A percentile compares a stretch with the other conserved stretches of the same genome.
phyloP scores from a whole-genome alignment of 2,329 filamentous ascomycete genomes.

The Ophidiomyces ophidiicola region DNA sequence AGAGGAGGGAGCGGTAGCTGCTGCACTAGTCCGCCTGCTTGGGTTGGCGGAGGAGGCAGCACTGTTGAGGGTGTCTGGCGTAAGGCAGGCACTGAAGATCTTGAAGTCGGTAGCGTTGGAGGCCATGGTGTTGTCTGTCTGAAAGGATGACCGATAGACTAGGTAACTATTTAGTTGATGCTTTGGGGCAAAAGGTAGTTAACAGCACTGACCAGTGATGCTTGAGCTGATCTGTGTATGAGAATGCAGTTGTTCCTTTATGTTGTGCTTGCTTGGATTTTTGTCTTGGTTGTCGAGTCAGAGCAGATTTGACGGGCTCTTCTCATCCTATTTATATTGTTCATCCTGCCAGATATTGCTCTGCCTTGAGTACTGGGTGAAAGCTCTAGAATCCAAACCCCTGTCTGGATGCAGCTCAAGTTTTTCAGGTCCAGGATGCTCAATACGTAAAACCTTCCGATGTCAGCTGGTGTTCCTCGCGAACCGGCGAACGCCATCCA shows the following conservation, averaged over 20 bases:
- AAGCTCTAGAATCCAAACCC: constrained; percentile 9
- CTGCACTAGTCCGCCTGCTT: constrained; percentile 6
- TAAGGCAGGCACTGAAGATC: constrained; percentile 1
- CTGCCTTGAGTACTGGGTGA: constrained; percentile 1
- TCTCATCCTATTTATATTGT: constrained; percentile 6
- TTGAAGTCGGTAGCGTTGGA: constrained; percentile 6
- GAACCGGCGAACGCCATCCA: constrained; percentile 4
- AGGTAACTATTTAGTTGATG: neutral
- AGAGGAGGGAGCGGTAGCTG: constrained; percentile 8
- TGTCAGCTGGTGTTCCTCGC: constrained; percentile 1
- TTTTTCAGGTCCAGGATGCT: too few species aligned
- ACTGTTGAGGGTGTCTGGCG: neutral
- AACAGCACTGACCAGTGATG: neutral
- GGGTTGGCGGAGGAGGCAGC: constrained; percentile 5
- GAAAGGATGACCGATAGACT: neutral
- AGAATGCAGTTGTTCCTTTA: neutral
- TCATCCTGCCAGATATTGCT: neutral
- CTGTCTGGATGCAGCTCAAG: too few species aligned
- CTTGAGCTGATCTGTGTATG: neutral
- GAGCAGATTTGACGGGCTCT: neutral
- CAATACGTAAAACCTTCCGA: too few species aligned
- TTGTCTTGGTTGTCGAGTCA: neutral
- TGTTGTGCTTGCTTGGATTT: neutral
- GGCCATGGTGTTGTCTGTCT: constrained; percentile 1
- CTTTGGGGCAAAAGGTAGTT: neutral